Conservation (phyloP, 768 basidiomycete species). For the button mushroom (Agaricus bisporus) region DNA sequence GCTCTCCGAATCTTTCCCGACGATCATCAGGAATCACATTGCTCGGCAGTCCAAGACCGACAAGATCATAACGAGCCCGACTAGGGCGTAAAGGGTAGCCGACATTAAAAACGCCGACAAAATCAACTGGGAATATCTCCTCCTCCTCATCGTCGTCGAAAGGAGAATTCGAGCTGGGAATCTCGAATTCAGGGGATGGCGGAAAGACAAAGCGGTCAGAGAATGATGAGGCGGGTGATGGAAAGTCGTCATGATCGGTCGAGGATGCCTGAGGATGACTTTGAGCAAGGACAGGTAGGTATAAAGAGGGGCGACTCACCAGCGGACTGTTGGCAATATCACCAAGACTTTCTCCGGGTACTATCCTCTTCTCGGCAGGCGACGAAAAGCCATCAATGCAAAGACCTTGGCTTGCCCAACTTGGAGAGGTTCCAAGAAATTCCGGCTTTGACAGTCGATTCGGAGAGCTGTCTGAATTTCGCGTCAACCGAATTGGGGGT, state of each 20-base stretch:
- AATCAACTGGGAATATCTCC: not conserved
- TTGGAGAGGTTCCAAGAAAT: not conserved
- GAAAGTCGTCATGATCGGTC: not conserved
- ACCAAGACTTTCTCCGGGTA: not conserved
- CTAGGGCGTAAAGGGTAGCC: slow-evolving; percentile 5
- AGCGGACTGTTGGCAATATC: not conserved
- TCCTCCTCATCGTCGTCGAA: not conserved
- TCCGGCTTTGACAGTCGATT: not conserved
- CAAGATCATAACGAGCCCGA: not conserved
- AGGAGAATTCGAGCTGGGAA: not conserved
- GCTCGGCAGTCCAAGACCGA: not conserved
- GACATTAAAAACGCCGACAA: not conserved
- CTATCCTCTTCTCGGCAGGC: not conserved
- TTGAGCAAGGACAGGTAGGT: not conserved
- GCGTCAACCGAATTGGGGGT: not conserved
- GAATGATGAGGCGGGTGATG: not conserved
- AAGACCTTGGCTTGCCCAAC: not conserved
- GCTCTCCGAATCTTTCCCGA: not conserved
- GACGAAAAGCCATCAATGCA: not conserved
- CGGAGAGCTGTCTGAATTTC: not conserved
- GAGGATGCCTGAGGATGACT: not conserved
- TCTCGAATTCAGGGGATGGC: not conserved
- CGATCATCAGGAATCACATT: not conserved
- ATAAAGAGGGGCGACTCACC: not conserved
- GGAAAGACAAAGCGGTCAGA: not conserved